phyloP scores from a whole-genome alignment of 108 stramenopile genomes.

The Pseudonitzschia multistriata region DNA sequence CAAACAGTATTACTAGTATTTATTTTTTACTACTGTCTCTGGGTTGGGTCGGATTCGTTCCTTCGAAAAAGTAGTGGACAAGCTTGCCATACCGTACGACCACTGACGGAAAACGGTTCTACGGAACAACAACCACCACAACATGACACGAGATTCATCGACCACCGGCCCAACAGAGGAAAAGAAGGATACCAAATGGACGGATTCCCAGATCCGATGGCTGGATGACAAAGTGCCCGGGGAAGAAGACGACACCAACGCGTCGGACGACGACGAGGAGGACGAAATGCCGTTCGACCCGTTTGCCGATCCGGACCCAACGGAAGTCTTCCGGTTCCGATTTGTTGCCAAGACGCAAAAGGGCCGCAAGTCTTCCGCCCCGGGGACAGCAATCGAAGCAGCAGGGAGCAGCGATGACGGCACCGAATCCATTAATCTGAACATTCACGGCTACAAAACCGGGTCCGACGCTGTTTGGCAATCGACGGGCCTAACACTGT shows the following conservation, averaged over 20 bases:
- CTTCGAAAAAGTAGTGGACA: too few relatives aligned
- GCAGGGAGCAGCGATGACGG: background rate
- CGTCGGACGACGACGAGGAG: slow-evolving; percentile 17
- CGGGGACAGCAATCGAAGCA: background rate
- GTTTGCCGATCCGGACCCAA: slow-evolving; percentile 17
- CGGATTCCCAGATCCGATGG: slow-evolving; percentile 34
- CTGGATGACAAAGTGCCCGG: background rate
- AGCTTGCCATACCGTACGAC: too few relatives aligned
- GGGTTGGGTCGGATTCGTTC: too few relatives aligned
- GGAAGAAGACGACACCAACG: background rate
- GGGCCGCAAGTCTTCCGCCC: too few relatives aligned
- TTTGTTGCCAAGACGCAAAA: background rate
- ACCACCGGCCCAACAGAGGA: background rate
- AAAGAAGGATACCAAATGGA: slow-evolving; percentile 18
- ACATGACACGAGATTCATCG: too few relatives aligned
- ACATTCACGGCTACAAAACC: slow-evolving; percentile 53
- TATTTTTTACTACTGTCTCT: too few relatives aligned
- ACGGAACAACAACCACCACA: background rate
- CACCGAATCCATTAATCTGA: slow-evolving; percentile 23
- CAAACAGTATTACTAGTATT: too few relatives aligned
- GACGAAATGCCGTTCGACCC: slow-evolving; percentile 12
- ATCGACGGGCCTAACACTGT: slow-evolving; percentile 77
- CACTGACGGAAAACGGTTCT: too few relatives aligned
- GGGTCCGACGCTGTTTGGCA: slow-evolving; percentile 61
- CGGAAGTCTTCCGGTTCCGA: slow-evolving; percentile 16